Evolutionary conservation across 2,329 filamentous ascomycete species (phyloP), one percentile per base, ranked within the genome.

Genomic region (Ustilaginoidea virens): DNA sequence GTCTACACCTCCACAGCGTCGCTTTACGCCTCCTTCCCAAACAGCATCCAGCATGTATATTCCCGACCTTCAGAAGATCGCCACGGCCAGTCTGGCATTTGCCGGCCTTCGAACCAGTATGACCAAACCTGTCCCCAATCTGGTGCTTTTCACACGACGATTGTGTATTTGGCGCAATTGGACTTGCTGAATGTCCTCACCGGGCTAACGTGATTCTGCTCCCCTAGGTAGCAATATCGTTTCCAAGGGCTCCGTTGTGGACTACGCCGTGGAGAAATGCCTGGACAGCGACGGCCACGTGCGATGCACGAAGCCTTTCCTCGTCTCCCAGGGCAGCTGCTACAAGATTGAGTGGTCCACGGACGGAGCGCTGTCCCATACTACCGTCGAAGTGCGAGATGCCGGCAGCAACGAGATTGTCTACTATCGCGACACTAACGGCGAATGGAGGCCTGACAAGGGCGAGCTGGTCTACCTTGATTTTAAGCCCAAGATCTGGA

Each of bases 401-500:
- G 52, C 52, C 5, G 54, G 45, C 2, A 46, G 48, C 24, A 43
- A 40, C 26, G 54, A 61, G 40, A 33, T 61, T 10, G 56, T 61
- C 5, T 61, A 46, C 37, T 61, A 60, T 34, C 44, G 56, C 10
- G 57, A 62, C 34, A 60, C 56, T 13, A 44, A 61, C 40, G 58
- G 57, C 13, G 44, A 59, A 20, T 62, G 58, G 58, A 55, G 40
- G 2, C 50, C 56, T 0, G 51, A 58, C 37, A 60, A 60, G 48
- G 44, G 45, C 7, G 57, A 60, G 47, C 43, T 59, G 13, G 55
- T 60, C 4, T 60, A 60, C 18, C 33, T 61, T 22, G 58, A 61
- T 34, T 61, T 61, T 36, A 59, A 56, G 36, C 57, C 58, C 11
- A 62, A 60, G 48, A 36, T 62, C 3, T 52, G 50, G 31, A 50